phyloP scores from a whole-genome alignment of 257 asterid genomes.

The Solanum chiquidenum region DNA sequence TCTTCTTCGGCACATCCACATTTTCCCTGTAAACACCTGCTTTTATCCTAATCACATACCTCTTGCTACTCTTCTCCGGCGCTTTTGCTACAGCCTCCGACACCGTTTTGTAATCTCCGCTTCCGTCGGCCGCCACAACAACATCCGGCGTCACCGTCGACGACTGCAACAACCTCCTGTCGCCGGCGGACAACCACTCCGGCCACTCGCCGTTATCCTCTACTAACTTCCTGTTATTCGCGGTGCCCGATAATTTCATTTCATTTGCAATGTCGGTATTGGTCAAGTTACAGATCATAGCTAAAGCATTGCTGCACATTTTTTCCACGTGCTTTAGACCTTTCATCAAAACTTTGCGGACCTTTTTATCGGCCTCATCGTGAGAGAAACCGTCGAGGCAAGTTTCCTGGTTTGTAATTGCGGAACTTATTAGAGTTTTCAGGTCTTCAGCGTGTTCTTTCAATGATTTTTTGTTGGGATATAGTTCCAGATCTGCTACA shows the following conservation, averaged over 20 bases:
- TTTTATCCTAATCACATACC: conserved; percentile 58
- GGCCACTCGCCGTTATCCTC: conserved; percentile 40
- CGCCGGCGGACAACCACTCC: conserved; percentile 68
- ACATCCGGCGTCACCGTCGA: conserved; percentile 44
- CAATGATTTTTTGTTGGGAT: conserved; percentile 48
- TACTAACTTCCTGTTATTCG: conserved; percentile 23
- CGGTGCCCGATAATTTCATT: background rate
- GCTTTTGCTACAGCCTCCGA: conserved; percentile 81
- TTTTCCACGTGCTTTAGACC: conserved; percentile 51
- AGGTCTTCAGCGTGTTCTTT: conserved; percentile 60
- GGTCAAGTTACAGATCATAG: conserved; percentile 76
- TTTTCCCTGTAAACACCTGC: conserved; percentile 78
- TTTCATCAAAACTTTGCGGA: conserved; percentile 28
- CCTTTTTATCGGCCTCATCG: conserved; percentile 30
- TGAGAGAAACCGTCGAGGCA: conserved; percentile 89
- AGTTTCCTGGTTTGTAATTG: conserved; percentile 73
- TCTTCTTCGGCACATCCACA: conserved; percentile 55
- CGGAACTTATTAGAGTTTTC: conserved; percentile 56
- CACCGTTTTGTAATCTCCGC: conserved; percentile 56
- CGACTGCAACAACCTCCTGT: conserved; percentile 65
- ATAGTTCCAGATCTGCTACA: conserved; percentile 28
- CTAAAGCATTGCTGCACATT: conserved; percentile 70
- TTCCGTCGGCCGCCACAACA: conserved; percentile 86
- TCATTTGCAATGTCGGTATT: conserved; percentile 37
- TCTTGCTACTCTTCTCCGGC: conserved; percentile 44